Evolutionary conservation across 768 basidiomycete species (phyloP), one percentile per base, ranked within the genome.

Genomic region (Epithele typhae): DNA sequence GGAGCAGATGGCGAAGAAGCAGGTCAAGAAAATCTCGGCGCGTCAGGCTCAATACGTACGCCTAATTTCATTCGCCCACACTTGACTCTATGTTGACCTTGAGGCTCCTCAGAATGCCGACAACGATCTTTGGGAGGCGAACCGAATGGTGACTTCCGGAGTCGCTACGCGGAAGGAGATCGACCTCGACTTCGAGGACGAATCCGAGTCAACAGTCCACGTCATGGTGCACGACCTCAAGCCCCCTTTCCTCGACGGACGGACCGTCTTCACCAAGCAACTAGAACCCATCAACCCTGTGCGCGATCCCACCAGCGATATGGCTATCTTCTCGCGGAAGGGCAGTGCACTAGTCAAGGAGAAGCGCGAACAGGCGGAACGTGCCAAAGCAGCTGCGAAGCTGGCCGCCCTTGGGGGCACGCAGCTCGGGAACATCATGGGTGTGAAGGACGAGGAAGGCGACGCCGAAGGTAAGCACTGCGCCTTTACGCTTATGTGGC

Each of bases 111-210:
- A 94, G 90, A 97, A 98, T 58, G 92, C 92, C 19, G 96, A 99
- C 65, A 98, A 96, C 59, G 96, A 99, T 59, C 71, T 95, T 10
- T 99, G 96, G 96, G 96, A 99, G 71, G 89, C 89, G 7, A 98
- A 98, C 61, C 89, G 95, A 60, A 94, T 99, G 87, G 73, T 92
- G 9, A 92, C 91, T 0, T 98, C 96, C 3, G 96, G 96, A 59
- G 87, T 97, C 17, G 89, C 91, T 1, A 90, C 89, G 8, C 84
- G 89, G 25, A 87, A 82, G 55, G 73, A 80, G 3, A 77, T 99
- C 39, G 93, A 99, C 61, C 74, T 94, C 19, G 94, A 98, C 59
- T 93, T 97, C 57, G 92, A 95, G 59, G 95, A 97, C 61, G 96
- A 98, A 58, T 84, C 88, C 0, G 92, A 95, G 61, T 93, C 93